A percentile compares a stretch with the other conserved stretches of the same genome.
Conservation (phyloP, 768 basidiomycete species). For the Mycena haematopus region DNA sequence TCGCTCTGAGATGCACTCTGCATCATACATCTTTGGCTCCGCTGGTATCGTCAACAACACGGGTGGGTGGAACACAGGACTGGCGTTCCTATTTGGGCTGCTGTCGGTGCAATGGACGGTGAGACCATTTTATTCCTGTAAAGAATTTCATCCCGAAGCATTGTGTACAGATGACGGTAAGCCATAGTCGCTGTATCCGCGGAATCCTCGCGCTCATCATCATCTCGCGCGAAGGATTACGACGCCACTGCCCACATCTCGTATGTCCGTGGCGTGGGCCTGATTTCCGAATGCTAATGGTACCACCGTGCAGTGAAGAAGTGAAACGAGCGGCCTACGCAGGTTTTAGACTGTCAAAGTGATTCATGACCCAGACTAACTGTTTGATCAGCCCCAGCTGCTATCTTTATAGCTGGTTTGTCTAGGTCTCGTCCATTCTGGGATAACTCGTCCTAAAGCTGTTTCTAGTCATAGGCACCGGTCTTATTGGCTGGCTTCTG, state of each 20-base stretch:
- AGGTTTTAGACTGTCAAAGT: slow-evolving; percentile 43
- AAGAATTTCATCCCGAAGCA: slow-evolving; percentile 14
- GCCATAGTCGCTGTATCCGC: slow-evolving; percentile 18
- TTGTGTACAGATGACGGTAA: slow-evolving; percentile 61
- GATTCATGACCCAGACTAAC: neutral
- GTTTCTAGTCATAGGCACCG: slow-evolving; percentile 69
- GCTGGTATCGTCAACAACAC: slow-evolving; percentile 79
- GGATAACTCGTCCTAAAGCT: neutral
- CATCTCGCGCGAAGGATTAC: slow-evolving; percentile 60
- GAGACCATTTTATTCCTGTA: slow-evolving; percentile 34
- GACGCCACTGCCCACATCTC: slow-evolving; percentile 85
- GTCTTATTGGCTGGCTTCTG: slow-evolving; percentile 82
- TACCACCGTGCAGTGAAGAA: slow-evolving; percentile 61
- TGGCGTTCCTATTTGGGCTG: slow-evolving; percentile 85
- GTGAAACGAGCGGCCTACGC: slow-evolving; percentile 82
- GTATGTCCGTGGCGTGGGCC: slow-evolving; percentile 47
- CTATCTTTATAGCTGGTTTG: slow-evolving; percentile 38
- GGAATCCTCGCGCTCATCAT: neutral
- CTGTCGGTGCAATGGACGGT: slow-evolving; percentile 91
- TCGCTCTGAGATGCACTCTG: slow-evolving; percentile 80
- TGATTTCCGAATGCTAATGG: slow-evolving; percentile 14
- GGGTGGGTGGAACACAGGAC: slow-evolving; percentile 78
- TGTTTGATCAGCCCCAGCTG: slow-evolving; percentile 33
- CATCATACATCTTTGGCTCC: slow-evolving; percentile 80
- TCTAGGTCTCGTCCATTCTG: neutral